These are phyloP conservation scores for Podaxis carcinomalis DNA, from an alignment of 768 basidiomycete genomes.

Conservation along the genomic window DNA sequence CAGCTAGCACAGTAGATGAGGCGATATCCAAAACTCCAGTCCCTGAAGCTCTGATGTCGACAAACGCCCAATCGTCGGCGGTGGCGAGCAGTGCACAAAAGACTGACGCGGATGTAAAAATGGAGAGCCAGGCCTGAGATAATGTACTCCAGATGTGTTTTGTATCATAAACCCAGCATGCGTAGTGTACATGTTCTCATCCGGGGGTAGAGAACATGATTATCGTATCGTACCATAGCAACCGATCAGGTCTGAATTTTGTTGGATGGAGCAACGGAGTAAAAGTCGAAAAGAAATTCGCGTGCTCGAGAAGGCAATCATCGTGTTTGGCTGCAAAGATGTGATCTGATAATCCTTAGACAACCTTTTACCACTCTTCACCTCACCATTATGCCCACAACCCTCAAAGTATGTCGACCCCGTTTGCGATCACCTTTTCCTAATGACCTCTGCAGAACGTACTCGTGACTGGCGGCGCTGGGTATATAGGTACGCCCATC, in stretches of 20 bases:
- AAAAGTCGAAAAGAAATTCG: conserved; percentile 4
- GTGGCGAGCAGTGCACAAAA: conserved; percentile 22
- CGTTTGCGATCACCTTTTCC: conserved; percentile 11
- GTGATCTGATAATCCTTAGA: conserved; percentile 22
- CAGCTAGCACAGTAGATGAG: conserved; percentile 25
- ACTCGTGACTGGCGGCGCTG: conserved; percentile 66
- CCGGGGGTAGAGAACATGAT: background rate
- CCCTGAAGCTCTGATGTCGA: conserved; percentile 13
- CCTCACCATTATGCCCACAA: conserved; percentile 12
- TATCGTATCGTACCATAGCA: background rate
- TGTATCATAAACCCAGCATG: background rate
- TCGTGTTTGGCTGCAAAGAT: conserved; percentile 5
- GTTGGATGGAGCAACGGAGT: background rate
- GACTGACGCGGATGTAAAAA: conserved; percentile 44
- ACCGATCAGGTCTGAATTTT: background rate
- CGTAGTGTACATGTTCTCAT: background rate
- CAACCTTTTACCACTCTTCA: background rate
- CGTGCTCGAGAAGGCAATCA: conserved; percentile 19
- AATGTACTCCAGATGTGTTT: background rate
- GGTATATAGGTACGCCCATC: conserved; percentile 71
- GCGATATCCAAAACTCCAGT: conserved; percentile 29
- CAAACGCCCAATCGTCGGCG: conserved; percentile 18
- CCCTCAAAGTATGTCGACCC: conserved; percentile 42
- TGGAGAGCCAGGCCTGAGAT: conserved; percentile 34
- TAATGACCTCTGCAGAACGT: conserved; percentile 32